These are phyloP conservation scores for Massariosphaeria phaeospora DNA, from an alignment of 495 filamentous ascomycete genomes.

Conservation along the genomic window DNA sequence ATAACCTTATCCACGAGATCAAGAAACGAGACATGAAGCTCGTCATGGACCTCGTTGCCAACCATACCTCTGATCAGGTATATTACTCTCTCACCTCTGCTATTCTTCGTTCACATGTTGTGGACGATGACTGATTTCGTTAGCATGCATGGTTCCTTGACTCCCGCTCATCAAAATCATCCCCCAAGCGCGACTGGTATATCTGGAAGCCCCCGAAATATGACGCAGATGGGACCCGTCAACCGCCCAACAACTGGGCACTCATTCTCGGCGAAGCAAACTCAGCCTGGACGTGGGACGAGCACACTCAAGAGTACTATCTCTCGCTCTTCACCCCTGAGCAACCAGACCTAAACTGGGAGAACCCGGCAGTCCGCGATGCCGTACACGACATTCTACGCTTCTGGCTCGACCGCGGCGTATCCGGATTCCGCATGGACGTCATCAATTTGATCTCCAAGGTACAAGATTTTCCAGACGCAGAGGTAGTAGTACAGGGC, in stretches of 20 bases:
- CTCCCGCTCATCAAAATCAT: constrained; percentile 45
- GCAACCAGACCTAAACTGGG: constrained; percentile 57
- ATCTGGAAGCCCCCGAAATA: constrained; percentile 53
- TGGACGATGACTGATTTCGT: neutral
- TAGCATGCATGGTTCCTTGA: constrained; percentile 56
- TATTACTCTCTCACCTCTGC: neutral
- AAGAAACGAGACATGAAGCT: constrained; percentile 51
- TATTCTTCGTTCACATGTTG: too few relatives aligned
- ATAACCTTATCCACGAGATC: constrained; percentile 47
- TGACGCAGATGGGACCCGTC: constrained; percentile 47
- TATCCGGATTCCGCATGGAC: constrained; percentile 55
- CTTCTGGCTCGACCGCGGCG: constrained; percentile 52
- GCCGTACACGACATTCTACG: constrained; percentile 50
- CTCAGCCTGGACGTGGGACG: constrained; percentile 53
- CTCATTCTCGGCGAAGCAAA: constrained; percentile 49
- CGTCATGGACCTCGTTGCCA: constrained; percentile 56
- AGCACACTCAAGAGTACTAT: constrained; percentile 50
- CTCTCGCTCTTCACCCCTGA: constrained; percentile 49
- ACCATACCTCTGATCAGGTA: constrained; percentile 52
- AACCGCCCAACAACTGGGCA: constrained; percentile 59
- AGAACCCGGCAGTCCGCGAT: constrained; percentile 45
- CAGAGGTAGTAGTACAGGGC: constrained; percentile 40
- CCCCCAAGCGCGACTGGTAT: constrained; percentile 56
- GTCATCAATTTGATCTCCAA: constrained; percentile 55
- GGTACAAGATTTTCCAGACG: constrained; percentile 44